phyloP scores from a whole-genome alignment of 495 filamentous ascomycete species.

The Neurospora intermedia region DNA sequence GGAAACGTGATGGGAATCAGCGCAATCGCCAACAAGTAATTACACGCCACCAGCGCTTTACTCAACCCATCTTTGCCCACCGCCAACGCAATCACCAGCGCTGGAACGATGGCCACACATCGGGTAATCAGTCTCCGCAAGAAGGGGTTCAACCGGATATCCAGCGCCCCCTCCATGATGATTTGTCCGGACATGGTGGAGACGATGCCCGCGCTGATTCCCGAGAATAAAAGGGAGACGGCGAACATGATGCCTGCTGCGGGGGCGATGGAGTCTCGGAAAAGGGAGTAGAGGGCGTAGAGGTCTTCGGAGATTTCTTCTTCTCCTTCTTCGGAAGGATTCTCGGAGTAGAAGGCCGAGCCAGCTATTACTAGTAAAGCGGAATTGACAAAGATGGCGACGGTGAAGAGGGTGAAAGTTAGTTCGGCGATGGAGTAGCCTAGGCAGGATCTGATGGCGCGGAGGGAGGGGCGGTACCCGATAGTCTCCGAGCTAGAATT shows the following conservation, averaged over 20 bases:
- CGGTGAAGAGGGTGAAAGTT: conserved; percentile 56
- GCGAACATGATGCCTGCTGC: conserved; percentile 48
- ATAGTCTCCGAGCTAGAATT: conserved; percentile 25
- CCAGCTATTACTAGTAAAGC: conserved; percentile 72
- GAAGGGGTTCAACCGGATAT: conserved; percentile 39
- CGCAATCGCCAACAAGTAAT: conserved; percentile 35
- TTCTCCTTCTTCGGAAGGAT: not conserved
- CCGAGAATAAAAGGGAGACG: conserved; percentile 43
- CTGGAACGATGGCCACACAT: conserved; percentile 61
- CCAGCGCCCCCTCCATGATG: conserved; percentile 46
- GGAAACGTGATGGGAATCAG: conserved; percentile 37
- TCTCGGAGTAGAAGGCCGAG: conserved; percentile 28
- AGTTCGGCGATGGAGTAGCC: conserved; percentile 60
- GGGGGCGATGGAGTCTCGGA: conserved; percentile 51
- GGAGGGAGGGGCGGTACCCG: conserved; percentile 52
- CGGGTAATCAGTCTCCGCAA: conserved; percentile 40
- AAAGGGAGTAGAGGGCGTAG: conserved; percentile 56
- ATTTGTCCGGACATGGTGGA: conserved; percentile 52
- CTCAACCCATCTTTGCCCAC: conserved; percentile 44
- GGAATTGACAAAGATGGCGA: conserved; percentile 71
- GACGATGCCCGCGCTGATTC: conserved; percentile 44
- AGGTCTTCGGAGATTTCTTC: conserved; percentile 39
- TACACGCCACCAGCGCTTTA: conserved; percentile 29
- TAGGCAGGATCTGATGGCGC: conserved; percentile 59
- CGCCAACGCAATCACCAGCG: conserved; percentile 65